phyloP scores from a whole-genome alignment of 306 rosid species.

The Castanea mollissima region DNA sequence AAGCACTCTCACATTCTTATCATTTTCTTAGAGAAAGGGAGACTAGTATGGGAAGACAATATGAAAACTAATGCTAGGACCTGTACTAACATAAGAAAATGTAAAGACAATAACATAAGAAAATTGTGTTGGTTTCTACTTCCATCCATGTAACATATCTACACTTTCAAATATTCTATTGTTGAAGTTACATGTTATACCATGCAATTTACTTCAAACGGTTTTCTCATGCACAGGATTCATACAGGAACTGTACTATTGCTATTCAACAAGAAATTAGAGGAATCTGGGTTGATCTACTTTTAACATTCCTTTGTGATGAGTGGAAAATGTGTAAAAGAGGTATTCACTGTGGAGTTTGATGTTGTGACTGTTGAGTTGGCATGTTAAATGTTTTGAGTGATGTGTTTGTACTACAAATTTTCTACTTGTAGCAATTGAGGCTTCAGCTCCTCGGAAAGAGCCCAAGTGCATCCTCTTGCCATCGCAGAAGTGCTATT shows the following conservation, averaged over 20 bases:
- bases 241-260: constrained; percentile 58
- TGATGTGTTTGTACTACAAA: constrained; percentile 24
- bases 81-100: background rate
- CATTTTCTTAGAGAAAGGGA: background rate
- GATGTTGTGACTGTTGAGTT: constrained; percentile 16
- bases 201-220: background rate
- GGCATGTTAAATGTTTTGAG: constrained; percentile 10
- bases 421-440: constrained; percentile 66
- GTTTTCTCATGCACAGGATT: constrained; percentile 49
- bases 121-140: background rate
- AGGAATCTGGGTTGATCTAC: constrained; percentile 83
- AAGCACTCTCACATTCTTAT: background rate
- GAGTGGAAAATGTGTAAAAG: constrained; percentile 92
- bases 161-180: background rate
- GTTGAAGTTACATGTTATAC: background rate
- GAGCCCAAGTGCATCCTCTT: constrained; percentile 63
- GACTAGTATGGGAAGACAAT: background rate
- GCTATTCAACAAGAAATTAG: constrained; percentile 64
- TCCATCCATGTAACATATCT: background rate
- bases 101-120: background rate
- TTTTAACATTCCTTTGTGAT: constrained; percentile 59
- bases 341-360: constrained; percentile 49
- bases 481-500: constrained; percentile 42
- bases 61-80: background rate
- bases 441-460: constrained; percentile 79